Evolutionary conservation across 164 flowering plant genomes (phyloP), one percentile per base, ranked within the genome.

Genomic region (Nelumbo lutea): DNA sequence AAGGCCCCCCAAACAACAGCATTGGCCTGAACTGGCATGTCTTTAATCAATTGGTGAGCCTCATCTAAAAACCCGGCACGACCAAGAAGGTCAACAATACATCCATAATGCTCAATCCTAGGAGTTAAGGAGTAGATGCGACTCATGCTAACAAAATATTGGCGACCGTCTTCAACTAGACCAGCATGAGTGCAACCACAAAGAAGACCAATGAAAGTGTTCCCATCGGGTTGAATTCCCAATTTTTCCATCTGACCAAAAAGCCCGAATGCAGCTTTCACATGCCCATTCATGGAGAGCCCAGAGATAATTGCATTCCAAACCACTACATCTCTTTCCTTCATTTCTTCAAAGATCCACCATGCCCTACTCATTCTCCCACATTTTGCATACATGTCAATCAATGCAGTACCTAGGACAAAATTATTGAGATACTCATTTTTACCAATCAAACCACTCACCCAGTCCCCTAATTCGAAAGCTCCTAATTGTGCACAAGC

Each of bases 371-470:
- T 9, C 67, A 70, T 55, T 47, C 74, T 75, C 9, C 93, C 90
- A 73, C 89, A 88, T 75, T 87, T 85, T 9, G 89, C 79, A 78
- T 86, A 86, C 90, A 86, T 83, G 73, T 88, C 89, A n/a, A 88
- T 76, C 77, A 88, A 66, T 7, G 89, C 81, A 3, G 90, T 88
- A 7, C 79, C 79, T 65, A 79, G 44, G 5, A 76, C 68, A 5
- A 79, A 77, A 67, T 79, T 79, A 6, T 38, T 38, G 46, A 56
- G 40, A 61, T 70, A 79, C n/a, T 73, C 81, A 5, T 70, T 58
- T 52, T 59, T 64, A 59, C 61, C 40, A 2, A 76, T 75, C 65
- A 75, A 63, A 47, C 65, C 43, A 14, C 71, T 59, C 11, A 59
- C 72, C 70, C 70, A 53, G 10, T 70, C 68, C 38, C 79, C 81